These are phyloP conservation scores for Suillus subaureus DNA, from an alignment of 768 basidiomycete genomes.

Conservation along the genomic window DNA sequence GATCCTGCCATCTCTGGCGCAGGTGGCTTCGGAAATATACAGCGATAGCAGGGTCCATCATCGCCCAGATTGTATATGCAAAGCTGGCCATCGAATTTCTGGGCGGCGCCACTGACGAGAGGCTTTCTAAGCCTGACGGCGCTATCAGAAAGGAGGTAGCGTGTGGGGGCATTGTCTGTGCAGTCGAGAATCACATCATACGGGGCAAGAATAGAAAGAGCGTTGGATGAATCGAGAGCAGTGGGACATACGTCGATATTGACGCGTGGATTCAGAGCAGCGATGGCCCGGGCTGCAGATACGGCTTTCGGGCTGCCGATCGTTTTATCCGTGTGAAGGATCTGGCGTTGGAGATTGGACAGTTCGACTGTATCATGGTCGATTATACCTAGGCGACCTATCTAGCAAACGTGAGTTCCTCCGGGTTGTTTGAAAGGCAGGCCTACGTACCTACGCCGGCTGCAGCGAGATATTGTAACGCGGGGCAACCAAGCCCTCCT, in stretches of 20 bases:
- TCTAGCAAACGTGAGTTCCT: constrained; percentile 10
- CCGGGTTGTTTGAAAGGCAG: neutral
- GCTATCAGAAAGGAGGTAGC: constrained; percentile 90
- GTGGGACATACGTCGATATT: constrained; percentile 59
- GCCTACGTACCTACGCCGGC: constrained; percentile 80
- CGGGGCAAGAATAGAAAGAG: constrained; percentile 54
- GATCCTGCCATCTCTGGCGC: constrained; percentile 62
- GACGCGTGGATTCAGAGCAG: constrained; percentile 54
- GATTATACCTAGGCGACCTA: constrained; percentile 83
- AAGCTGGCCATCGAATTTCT: constrained; percentile 81
- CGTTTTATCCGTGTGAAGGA: constrained; percentile 76
- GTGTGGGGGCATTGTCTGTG: constrained; percentile 90
- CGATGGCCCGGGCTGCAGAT: constrained; percentile 73
- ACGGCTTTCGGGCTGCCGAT: constrained; percentile 81
- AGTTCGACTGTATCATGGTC: constrained; percentile 88
- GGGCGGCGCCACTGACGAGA: constrained; percentile 92
- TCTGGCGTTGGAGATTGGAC: constrained; percentile 91
- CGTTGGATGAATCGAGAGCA: constrained; percentile 63
- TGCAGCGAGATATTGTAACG: constrained; percentile 90
- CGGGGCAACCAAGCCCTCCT: constrained; percentile 95
- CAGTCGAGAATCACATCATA: constrained; percentile 90
- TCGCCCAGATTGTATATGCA: constrained; percentile 70
- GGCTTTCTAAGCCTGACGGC: constrained; percentile 76
- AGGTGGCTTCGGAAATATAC: constrained; percentile 85
- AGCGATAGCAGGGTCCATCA: constrained; percentile 89